Conservation (phyloP, 2,329 filamentous ascomycete genomes). For the Stachybotrys chartarum region DNA sequence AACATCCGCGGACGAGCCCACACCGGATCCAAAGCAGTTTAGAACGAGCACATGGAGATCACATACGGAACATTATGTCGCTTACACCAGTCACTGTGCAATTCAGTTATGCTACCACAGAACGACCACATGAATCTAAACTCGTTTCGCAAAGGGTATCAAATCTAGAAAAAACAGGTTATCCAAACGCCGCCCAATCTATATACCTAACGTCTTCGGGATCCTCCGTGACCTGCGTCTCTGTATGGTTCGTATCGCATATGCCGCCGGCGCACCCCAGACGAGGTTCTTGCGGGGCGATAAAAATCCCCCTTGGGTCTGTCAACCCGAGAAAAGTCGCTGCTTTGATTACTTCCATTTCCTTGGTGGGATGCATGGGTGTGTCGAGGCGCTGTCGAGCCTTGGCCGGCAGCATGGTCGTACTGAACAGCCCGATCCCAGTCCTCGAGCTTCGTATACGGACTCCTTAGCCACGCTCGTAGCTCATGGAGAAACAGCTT, state of each 20-base stretch:
- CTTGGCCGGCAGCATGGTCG: slow-evolving; percentile 4
- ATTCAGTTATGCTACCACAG: not conserved
- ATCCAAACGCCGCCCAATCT: not conserved
- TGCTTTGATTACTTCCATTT: not conserved
- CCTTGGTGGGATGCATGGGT: not conserved
- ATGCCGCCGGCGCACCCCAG: not conserved
- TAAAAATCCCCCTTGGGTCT: slow-evolving; percentile 18
- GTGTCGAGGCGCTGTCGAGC: not conserved
- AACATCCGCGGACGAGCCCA: too few relatives aligned
- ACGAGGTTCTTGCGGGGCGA: slow-evolving; percentile 7
- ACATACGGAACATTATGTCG: not conserved
- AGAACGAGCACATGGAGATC: too few relatives aligned
- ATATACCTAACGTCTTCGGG: not conserved
- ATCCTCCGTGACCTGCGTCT: not conserved
- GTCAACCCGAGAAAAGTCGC: not conserved
- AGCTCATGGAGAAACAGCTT: slow-evolving; percentile 79
- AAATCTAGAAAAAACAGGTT: not conserved
- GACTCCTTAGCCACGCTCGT: slow-evolving; percentile 74
- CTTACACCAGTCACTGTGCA: not conserved
- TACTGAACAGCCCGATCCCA: slow-evolving; percentile 85
- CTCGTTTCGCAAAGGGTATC: not conserved
- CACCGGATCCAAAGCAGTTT: too few relatives aligned
- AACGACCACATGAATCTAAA: not conserved
- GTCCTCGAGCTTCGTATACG: slow-evolving; percentile 60
- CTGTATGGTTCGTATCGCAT: not conserved